Conservation (phyloP, 805 yeast genomes). For the Kodamaea kaohsiungensis region DNA sequence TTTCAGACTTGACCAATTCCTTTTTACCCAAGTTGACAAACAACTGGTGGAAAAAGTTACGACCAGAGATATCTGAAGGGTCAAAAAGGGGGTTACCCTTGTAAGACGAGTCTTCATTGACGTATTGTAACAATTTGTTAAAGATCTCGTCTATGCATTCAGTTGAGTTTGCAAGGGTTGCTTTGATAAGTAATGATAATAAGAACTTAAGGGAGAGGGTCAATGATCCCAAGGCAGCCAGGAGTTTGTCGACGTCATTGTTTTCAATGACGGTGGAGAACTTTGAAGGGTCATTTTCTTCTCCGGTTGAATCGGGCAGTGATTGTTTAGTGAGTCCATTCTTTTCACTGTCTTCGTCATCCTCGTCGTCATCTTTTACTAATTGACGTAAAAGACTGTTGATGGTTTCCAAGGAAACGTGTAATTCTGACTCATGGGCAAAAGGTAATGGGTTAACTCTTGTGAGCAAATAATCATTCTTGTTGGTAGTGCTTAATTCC, state of each 20-base stretch:
- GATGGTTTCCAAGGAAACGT: constrained; percentile 52
- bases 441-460: constrained; percentile 75
- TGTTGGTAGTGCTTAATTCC: constrained; percentile 34
- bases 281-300: constrained; percentile 5
- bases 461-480: constrained; percentile 50
- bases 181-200: constrained; percentile 63
- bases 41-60: constrained; percentile 85
- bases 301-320: constrained; percentile 4
- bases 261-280: constrained; percentile 1
- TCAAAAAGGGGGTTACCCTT: constrained; percentile 40
- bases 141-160: constrained; percentile 60
- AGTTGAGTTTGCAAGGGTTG: constrained; percentile 57
- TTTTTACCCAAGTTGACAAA: constrained; percentile 77
- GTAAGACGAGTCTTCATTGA: constrained; percentile 9
- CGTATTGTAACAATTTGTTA: constrained; percentile 41
- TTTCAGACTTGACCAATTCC: constrained; percentile 34
- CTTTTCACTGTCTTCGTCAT: constrained; percentile 6
- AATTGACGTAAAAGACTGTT: constrained; percentile 54
- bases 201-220: constrained; percentile 42
- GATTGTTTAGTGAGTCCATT: background rate
- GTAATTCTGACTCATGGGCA: constrained; percentile 67
- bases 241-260: constrained; percentile 1
- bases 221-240: background rate
- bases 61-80: constrained; percentile 70
- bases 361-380: constrained; percentile 28